A percentile compares a stretch with the other conserved stretches of the same genome.
These are phyloP conservation scores for Phyllosticta ampelicida DNA, from an alignment of 2,329 filamentous ascomycete species.

Conservation along the genomic window DNA sequence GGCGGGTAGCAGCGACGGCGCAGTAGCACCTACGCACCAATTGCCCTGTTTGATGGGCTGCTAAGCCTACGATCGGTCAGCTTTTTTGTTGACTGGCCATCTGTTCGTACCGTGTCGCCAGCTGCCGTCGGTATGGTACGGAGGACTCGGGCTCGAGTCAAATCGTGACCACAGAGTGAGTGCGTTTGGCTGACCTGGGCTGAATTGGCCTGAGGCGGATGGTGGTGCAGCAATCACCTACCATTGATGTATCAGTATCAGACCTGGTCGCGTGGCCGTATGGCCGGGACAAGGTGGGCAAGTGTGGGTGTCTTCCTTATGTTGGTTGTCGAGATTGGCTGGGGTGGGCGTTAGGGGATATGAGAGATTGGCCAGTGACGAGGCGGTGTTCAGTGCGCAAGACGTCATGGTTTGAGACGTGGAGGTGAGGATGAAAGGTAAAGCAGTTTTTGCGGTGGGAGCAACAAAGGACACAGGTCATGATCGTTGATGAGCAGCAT, in stretches of 20 bases:
- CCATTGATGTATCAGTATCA: not conserved
- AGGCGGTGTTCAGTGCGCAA: not conserved
- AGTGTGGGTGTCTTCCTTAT: not conserved
- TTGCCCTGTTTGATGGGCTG: not conserved
- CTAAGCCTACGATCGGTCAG: not conserved
- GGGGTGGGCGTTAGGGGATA: not conserved
- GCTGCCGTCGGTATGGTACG: not conserved
- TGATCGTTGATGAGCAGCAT: not conserved
- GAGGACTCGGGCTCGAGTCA: not conserved
- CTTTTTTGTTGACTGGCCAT: not conserved
- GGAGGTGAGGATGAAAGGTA: not conserved
- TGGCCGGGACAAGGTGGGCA: not conserved
- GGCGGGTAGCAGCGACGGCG: not conserved
- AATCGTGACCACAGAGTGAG: not conserved
- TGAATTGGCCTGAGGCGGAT: not conserved
- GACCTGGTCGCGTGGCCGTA: not conserved
- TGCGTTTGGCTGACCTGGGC: not conserved
- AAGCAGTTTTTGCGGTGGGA: not conserved
- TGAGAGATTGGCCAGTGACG: not conserved
- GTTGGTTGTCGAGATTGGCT: not conserved
- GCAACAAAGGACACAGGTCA: not conserved
- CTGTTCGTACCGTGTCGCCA: not conserved
- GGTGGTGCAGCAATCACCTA: not conserved
- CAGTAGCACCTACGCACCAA: not conserved
- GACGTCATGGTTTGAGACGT: not conserved